phyloP scores from a whole-genome alignment of 2,329 filamentous ascomycete genomes.

The Didymella pomorum region DNA sequence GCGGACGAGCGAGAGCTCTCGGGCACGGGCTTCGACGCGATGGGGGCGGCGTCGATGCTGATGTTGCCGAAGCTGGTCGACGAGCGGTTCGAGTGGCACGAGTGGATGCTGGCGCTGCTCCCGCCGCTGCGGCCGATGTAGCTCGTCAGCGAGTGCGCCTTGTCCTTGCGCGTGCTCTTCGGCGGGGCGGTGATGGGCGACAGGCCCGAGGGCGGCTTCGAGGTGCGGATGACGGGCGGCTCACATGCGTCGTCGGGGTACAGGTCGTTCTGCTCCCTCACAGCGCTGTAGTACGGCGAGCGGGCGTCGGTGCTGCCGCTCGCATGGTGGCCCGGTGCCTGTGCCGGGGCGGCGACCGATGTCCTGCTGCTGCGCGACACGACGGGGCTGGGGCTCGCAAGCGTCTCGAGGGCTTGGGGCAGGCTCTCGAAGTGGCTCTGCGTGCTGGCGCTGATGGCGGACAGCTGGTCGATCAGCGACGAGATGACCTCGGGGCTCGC shows the following conservation, averaged over 20 bases:
- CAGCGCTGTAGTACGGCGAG: constrained; percentile 56
- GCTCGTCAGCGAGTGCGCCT: constrained; percentile 62
- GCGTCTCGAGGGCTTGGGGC: constrained; percentile 32
- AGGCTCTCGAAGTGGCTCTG: constrained; percentile 72
- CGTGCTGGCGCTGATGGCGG: constrained; percentile 68
- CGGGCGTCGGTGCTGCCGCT: not conserved
- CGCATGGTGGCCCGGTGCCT: constrained; percentile 29
- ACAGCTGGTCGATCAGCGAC: constrained; percentile 68
- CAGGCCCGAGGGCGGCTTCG: constrained; percentile 80
- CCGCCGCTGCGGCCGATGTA: constrained; percentile 60
- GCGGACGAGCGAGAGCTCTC: constrained; percentile 45
- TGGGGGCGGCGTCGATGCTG: constrained; percentile 48
- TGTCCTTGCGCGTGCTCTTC: constrained; percentile 39
- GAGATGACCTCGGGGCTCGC: constrained; percentile 74
- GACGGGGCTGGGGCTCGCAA: not conserved
- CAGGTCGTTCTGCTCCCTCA: constrained; percentile 58
- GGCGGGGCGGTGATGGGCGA: constrained; percentile 73
- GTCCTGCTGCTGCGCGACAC: constrained; percentile 23
- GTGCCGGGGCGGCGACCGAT: not conserved
- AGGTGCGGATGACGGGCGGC: constrained; percentile 79
- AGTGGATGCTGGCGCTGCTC: constrained; percentile 32
- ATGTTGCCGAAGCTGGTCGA: constrained; percentile 52
- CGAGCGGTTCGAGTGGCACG: constrained; percentile 45
- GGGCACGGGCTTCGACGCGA: constrained; percentile 35
- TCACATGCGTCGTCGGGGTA: constrained; percentile 65